Conservation (phyloP, 192 early-diverging fungal genomes). For the Coemansia sp. region DNA sequence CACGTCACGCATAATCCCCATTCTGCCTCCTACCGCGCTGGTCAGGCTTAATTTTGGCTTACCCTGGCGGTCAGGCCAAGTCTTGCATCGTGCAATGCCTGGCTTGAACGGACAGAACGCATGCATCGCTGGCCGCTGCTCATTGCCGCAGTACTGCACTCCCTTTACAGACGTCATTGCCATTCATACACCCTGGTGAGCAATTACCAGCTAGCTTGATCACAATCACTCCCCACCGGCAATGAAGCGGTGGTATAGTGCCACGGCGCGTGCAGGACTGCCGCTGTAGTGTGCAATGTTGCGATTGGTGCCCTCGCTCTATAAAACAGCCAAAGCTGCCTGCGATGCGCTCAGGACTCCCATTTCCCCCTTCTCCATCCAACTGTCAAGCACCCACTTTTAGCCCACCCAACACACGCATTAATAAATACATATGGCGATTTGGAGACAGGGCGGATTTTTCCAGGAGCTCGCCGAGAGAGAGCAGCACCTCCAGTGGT, state of each 20-base stretch:
- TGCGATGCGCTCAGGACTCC: background rate
- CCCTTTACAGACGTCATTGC: background rate
- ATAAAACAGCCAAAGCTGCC: background rate
- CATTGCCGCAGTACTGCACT: background rate
- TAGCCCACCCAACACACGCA: background rate
- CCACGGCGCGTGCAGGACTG: background rate
- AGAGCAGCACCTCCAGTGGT: slow-evolving; percentile 54
- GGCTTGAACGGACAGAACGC: background rate
- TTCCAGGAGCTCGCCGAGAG: slow-evolving; percentile 54
- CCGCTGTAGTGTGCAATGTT: background rate
- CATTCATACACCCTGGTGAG: background rate
- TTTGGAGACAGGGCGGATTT: slow-evolving; percentile 53
- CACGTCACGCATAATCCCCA: background rate
- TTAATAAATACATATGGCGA: slow-evolving; percentile 20
- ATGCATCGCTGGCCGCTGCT: background rate
- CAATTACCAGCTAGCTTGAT: background rate
- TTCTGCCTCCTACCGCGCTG: background rate
- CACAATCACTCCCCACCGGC: background rate
- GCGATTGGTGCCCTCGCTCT: background rate
- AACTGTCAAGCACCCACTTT: background rate
- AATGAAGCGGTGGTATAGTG: background rate
- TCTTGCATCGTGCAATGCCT: background rate
- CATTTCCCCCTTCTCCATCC: background rate
- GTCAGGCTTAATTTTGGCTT: background rate
- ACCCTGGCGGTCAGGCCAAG: background rate